phyloP scores from a whole-genome alignment of 2,329 filamentous ascomycete species.

The Colletotrichum sp. region DNA sequence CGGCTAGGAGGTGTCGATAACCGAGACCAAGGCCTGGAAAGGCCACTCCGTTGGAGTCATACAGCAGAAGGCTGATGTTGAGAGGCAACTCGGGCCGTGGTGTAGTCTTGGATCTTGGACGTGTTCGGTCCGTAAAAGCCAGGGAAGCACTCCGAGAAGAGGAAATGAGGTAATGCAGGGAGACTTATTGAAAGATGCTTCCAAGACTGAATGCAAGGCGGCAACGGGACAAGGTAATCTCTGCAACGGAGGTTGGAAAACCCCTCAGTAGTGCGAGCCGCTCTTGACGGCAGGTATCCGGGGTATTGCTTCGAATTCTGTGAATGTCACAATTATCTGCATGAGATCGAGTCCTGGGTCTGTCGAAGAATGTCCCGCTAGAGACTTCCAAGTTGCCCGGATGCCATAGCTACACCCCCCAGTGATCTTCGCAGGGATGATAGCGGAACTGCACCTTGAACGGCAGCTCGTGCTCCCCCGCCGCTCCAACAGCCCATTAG shows the following conservation, averaged over 20 bases:
- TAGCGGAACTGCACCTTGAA: neutral
- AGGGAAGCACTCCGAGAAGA: neutral
- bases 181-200: neutral
- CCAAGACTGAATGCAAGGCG: neutral
- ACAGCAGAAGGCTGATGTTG: neutral
- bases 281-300: neutral
- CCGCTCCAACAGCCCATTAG: neutral
- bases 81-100: neutral
- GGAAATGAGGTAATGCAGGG: neutral
- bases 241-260: neutral
- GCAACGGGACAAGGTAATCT: neutral
- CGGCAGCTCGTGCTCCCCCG: slow-evolving; percentile 1
- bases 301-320: neutral
- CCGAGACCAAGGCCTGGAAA: neutral
- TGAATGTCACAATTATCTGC: neutral
- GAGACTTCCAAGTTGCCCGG: neutral
- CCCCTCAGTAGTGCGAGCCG: neutral
- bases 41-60: neutral
- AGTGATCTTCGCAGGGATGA: slow-evolving; percentile 14
- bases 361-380: neutral
- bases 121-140: neutral
- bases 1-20: neutral
- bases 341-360: slow-evolving; percentile 7
- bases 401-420: neutral
- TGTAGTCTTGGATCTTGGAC: neutral